Conservation (phyloP, 805 yeast species). For the Metschnikowia henanensis region DNA sequence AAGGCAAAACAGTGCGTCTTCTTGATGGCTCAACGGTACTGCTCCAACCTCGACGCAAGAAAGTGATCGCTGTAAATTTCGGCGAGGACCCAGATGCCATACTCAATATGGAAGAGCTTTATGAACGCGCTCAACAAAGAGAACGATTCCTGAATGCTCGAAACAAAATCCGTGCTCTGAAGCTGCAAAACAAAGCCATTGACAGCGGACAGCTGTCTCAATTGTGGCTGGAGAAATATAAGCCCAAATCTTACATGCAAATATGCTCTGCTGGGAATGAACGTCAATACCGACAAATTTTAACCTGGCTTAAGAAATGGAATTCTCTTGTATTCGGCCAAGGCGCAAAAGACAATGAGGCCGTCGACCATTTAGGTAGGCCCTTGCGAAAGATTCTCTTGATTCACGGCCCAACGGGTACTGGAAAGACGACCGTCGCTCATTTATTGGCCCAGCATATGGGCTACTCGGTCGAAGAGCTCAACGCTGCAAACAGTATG, state of each 20-base stretch:
- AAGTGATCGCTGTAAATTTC: background rate
- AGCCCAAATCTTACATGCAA: constrained; percentile 34
- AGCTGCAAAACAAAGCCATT: too few species aligned
- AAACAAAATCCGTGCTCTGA: background rate
- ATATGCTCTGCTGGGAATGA: constrained; percentile 48
- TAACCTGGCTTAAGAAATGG: constrained; percentile 45
- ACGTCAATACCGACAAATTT: constrained; percentile 35
- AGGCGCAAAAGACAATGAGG: constrained; percentile 10
- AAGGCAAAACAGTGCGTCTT: constrained; percentile 5
- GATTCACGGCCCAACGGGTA: constrained; percentile 91
- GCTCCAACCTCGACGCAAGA: constrained; percentile 13
- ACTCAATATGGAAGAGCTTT: constrained; percentile 17
- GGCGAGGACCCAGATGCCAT: constrained; percentile 13
- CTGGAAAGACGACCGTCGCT: constrained; percentile 88
- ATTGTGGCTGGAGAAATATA: constrained; percentile 43
- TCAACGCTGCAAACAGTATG: constrained; percentile 67
- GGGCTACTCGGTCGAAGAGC: constrained; percentile 78
- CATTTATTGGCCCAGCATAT: constrained; percentile 81
- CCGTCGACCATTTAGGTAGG: constrained; percentile 33
- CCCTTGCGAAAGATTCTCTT: constrained; percentile 60
- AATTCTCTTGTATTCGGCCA: constrained; percentile 31
- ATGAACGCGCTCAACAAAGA: constrained; percentile 17
- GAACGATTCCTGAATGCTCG: constrained; percentile 12
- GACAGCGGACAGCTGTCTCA: constrained; percentile 6
- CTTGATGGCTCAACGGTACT: constrained; percentile 14